Evolutionary conservation across 2,329 filamentous ascomycete species (phyloP), one percentile per base, ranked within the genome.

Genomic region (Ceratocystis eucalypticola): DNA sequence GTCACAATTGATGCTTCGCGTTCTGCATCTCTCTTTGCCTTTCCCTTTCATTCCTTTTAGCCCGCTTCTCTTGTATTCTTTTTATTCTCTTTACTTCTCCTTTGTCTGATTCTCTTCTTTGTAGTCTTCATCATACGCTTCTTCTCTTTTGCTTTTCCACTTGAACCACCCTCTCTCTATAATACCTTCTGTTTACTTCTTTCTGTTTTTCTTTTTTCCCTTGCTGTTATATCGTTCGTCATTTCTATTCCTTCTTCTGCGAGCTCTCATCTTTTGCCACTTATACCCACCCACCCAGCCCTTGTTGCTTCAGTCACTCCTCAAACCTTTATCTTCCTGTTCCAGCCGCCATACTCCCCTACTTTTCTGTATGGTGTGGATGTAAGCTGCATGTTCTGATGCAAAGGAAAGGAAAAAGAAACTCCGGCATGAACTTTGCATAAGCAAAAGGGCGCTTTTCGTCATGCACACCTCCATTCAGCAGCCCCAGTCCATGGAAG

Each of bases 51-150:
- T 57, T 25, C 25, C 7, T 28, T 25, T 53, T 25, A 10, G 33
- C 33, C 33, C 33, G 33, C 8, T 37, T 37, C 33, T 37, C 46
- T 30, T 33, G 20, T 28, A 3, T 62, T 44, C 1, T 44, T 61
- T 22, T 53, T 28, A 6, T 33, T 67, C 50, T 65, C 48, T 48
- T 55, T 55, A 20, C 30, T 61, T 55, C 61, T 65, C 45, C 57
- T 37, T 53, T 65, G 22, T 44, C 30, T 33, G n/a, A 5, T 15
- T 57, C 53, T 44, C 20, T 45, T 61, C 45, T 64, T 53, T 57
- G 22, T 57, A 57, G 22, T 17, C 53, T 28, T 30, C 53, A 20
- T 50, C 33, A 37, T 37, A 37, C 10, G 33, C 6, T 22, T 50
- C 15, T 53, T 53, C 20, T 53, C 48, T 53, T 53, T 25, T 22